Base-by-base conservation (phyloP, 2,329 filamentous ascomycete genomes). In the Exutisphaerella laricina region DNA sequence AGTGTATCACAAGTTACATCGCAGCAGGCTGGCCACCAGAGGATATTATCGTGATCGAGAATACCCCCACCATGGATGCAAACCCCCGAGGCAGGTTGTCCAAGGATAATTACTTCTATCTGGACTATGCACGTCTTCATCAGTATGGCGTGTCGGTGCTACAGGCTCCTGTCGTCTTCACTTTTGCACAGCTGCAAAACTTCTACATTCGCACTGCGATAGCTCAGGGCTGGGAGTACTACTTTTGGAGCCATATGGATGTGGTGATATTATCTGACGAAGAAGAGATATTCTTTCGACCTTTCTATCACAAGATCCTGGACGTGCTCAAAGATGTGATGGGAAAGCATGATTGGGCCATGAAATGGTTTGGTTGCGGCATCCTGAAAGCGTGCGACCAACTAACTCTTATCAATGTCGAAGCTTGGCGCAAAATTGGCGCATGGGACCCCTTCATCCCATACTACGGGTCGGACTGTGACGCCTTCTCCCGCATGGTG, bases 231-330 rank as follows among this genome's bases (percentile, higher is more conserved):
- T 76, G 71, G 67, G 61, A 63, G 0, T 66, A 70, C 51, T 79
- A 75, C 57, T 79, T 74, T 55, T 78, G 73, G 72, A 69, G 65
- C n/a, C 75, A 78, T 56, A 75, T 75, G 69, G 75, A 79, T 50
- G 68, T 77, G 6, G 64, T 72, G 0, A 68, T 67, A 1, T 53
- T 73, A 1, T 26, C 23, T 26, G 23, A 26, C 12, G 23, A 26
- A 12, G 12, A 6, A 6, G 12, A 26, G 12, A 12, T 26, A 26
- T 12, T 12, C 6, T 26, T 26, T 12, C 23, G 23, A 7, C 12
- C 23, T 12, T 26, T 26, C 6, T 26, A 26, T 12, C 23, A 26
- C 6, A 26, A 12, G 12, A 26, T 12, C 23, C 23, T 26, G 6
- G 23, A 26, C 12, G 23, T 26, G 6, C 23, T 26, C 23, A 12